phyloP scores from a whole-genome alignment of 768 basidiomycete species.

The Pleurotus tuber-regium region DNA sequence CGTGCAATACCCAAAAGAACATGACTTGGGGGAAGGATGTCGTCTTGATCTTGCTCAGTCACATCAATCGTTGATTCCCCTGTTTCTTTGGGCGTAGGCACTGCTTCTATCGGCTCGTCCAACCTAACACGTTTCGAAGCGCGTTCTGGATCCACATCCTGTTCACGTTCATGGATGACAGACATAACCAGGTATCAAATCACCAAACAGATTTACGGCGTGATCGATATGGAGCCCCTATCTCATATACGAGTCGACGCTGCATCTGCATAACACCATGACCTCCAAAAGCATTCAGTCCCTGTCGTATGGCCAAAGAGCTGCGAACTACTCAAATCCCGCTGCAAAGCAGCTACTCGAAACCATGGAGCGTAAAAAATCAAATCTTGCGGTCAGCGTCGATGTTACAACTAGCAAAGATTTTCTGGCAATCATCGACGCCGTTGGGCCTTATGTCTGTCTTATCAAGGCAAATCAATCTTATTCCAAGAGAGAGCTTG shows the following conservation, averaged over 20 bases:
- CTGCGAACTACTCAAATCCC: slow-evolving; percentile 59
- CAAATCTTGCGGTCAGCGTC: slow-evolving; percentile 94
- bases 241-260: neutral
- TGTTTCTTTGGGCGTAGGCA: neutral
- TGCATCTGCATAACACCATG: slow-evolving; percentile 22
- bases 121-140: slow-evolving; percentile 12
- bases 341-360: slow-evolving; percentile 77
- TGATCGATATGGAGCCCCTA: slow-evolving; percentile 8
- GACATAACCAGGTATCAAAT: slow-evolving; percentile 37
- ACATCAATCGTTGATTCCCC: slow-evolving; percentile 2
- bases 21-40: slow-evolving; percentile 72
- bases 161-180: slow-evolving; percentile 49
- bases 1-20: slow-evolving; percentile 58
- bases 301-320: slow-evolving; percentile 63
- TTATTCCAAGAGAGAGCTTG: slow-evolving; percentile 21
- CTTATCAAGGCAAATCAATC: slow-evolving; percentile 78
- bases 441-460: slow-evolving; percentile 87
- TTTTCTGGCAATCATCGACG: slow-evolving; percentile 82
- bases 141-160: slow-evolving; percentile 34
- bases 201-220: too few species aligned
- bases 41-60: slow-evolving; percentile 11
- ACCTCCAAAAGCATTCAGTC: slow-evolving; percentile 29
- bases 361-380: slow-evolving; percentile 81
- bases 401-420: slow-evolving; percentile 83
- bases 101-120: neutral